These are phyloP conservation scores for Carpinus viminea DNA, from an alignment of 306 rosid genomes.

Conservation along the genomic window DNA sequence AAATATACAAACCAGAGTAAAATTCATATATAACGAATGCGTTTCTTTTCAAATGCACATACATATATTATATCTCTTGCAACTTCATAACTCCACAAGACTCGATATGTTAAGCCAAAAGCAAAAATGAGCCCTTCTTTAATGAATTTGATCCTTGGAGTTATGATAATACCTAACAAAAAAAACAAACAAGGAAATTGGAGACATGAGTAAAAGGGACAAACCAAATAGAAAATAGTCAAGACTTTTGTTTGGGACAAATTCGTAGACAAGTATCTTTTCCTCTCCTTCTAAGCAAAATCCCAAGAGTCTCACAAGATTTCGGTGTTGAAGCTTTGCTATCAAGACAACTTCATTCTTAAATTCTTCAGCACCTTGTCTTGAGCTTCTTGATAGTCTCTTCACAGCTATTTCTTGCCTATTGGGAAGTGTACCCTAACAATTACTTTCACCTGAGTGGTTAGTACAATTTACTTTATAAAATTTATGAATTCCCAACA, in stretches of 20 bases:
- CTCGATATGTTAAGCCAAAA: too few species aligned
- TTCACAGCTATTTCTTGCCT: slow-evolving; percentile 32
- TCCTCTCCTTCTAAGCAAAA: slow-evolving; percentile 35
- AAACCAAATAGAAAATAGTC: slow-evolving; percentile 18
- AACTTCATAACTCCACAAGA: too few species aligned
- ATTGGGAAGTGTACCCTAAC: slow-evolving; percentile 24
- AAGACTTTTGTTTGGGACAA: slow-evolving; percentile 28
- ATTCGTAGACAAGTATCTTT: slow-evolving; percentile 39
- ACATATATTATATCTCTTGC: too few species aligned
- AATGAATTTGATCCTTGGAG: too few species aligned
- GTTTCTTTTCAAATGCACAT: too few species aligned
- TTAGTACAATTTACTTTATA: too few species aligned
- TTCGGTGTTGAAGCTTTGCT: slow-evolving; percentile 41
- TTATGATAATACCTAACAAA: too few species aligned
- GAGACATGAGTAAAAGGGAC: neutral
- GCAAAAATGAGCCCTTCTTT: too few species aligned
- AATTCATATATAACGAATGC: neutral
- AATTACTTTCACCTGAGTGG: neutral
- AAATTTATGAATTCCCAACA: too few species aligned
- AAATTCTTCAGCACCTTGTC: slow-evolving; percentile 33
- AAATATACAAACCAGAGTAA: neutral
- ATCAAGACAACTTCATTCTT: slow-evolving; percentile 33
- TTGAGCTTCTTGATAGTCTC: slow-evolving; percentile 28
- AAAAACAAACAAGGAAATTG: neutral
- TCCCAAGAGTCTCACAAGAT: slow-evolving; percentile 35